A percentile compares a stretch with the other conserved stretches of the same genome.
Evolutionary conservation across 208 protist genomes (phyloP).

Genomic region (Crithidia mellificae): DNA sequence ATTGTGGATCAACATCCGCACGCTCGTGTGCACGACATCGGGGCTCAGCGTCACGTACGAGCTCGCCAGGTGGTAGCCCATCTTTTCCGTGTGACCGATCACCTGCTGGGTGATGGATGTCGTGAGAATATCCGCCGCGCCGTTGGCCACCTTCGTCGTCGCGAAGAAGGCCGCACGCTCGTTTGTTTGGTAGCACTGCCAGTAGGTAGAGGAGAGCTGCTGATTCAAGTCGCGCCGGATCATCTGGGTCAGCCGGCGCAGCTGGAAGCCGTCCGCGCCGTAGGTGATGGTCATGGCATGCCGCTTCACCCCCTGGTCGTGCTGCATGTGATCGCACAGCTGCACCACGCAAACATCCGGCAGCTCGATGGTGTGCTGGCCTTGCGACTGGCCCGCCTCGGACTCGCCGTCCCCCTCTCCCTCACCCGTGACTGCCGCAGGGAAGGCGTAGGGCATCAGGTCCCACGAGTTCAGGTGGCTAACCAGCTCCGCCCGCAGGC

Average conservation of each 20-base stretch:
- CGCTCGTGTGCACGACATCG: conserved; percentile 84
- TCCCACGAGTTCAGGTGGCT: conserved; percentile 67
- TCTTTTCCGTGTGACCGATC: conserved; percentile 74
- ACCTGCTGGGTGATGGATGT: conserved; percentile 86
- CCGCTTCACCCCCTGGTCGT: conserved; percentile 87
- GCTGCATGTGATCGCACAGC: conserved; percentile 83
- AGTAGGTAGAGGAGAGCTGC: conserved; percentile 87
- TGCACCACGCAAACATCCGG: conserved; percentile 88
- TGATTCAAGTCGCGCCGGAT: conserved; percentile 74
- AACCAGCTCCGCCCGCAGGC: conserved; percentile 66
- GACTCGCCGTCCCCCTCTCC: conserved; percentile 14
- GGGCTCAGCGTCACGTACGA: conserved; percentile 86
- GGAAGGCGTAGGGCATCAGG: conserved; percentile 73
- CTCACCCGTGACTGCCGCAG: conserved; percentile 18
- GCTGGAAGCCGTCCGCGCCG: conserved; percentile 80
- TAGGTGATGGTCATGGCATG: conserved; percentile 89
- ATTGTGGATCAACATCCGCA: conserved; percentile 87
- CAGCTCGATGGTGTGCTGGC: conserved; percentile 24
- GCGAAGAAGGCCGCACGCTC: conserved; percentile 88
- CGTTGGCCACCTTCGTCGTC: conserved; percentile 86
- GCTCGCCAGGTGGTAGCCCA: conserved; percentile 74
- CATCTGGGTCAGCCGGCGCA: conserved; percentile 66
- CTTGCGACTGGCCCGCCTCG: too few relatives aligned
- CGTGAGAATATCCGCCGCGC: conserved; percentile 80
- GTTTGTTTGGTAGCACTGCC: conserved; percentile 89